A percentile compares a stretch with the other conserved stretches of the same genome.
Conservation (phyloP, 192 early-diverging fungal species). For the Coemansia aciculifera region DNA sequence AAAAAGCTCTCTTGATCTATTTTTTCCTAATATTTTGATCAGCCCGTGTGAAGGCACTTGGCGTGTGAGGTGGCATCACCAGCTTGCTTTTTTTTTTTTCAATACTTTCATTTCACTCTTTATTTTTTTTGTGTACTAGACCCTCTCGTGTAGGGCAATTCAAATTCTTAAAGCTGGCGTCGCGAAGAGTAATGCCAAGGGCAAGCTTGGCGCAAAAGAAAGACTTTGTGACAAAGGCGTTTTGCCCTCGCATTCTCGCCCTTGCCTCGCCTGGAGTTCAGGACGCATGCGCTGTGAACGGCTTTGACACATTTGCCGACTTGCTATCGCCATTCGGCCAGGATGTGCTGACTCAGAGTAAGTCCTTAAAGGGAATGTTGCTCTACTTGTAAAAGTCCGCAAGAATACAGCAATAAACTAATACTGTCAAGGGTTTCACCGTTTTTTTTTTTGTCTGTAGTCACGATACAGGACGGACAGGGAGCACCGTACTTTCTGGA, state of each 20-base stretch:
- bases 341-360: conserved; percentile 54
- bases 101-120: neutral
- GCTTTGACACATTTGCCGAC: conserved; percentile 43
- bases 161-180: conserved; percentile 31
- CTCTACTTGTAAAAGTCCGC: neutral
- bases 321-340: conserved; percentile 53
- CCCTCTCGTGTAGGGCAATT: neutral
- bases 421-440: no score
- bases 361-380: neutral
- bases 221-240: conserved; percentile 51
- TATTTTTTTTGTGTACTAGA: neutral
- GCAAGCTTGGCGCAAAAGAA: conserved; percentile 40
- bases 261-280: conserved; percentile 26
- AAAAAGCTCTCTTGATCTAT: conserved; percentile 33
- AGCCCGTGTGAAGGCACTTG: neutral
- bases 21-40: neutral
- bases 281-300: conserved; percentile 36
- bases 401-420: neutral
- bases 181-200: conserved; percentile 47
- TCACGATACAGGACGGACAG: conserved; percentile 56
- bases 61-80: neutral
- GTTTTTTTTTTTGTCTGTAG: conserved; percentile 10
- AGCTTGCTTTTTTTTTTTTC: neutral
- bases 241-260: conserved; percentile 53
- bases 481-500: conserved; percentile 54